Evolutionary conservation across 345 rosid species (phyloP).

Genomic region (Acer saccharum): DNA sequence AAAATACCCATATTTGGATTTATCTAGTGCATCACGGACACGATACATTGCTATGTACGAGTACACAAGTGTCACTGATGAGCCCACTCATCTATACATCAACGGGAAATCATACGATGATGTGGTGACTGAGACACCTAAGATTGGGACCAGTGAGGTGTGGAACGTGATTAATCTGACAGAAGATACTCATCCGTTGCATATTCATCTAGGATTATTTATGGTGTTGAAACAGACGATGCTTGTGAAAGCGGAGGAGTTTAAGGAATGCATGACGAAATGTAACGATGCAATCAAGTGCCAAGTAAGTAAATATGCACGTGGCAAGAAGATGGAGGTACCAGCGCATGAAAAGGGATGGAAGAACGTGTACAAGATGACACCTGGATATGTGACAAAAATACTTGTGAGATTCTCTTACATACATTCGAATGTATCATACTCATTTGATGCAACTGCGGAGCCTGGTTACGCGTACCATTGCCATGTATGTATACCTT

Average conservation of each 20-base stretch:
- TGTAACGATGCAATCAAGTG: constrained; percentile 67
- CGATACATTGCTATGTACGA: constrained; percentile 83
- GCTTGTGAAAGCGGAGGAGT: constrained; percentile 41
- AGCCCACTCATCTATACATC: constrained; percentile 79
- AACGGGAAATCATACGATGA: constrained; percentile 20
- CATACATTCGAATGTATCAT: constrained; percentile 65
- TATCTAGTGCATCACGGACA: constrained; percentile 43
- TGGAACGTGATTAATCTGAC: constrained; percentile 92
- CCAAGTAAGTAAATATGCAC: constrained; percentile 49
- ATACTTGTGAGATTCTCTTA: too few species aligned
- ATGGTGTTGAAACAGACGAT: constrained; percentile 63
- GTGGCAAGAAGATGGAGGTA: constrained; percentile 54
- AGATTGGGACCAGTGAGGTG: constrained; percentile 67
- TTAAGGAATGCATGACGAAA: constrained; percentile 68
- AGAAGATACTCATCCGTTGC: constrained; percentile 85
- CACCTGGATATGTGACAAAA: too few species aligned
- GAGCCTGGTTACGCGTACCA: constrained; percentile 96
- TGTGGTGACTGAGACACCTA: constrained; percentile 61
- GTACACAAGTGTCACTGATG: constrained; percentile 53
- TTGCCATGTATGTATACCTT: constrained; percentile 72
- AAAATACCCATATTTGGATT: constrained; percentile 46
- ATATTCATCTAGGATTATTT: constrained; percentile 80
- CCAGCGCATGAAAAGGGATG: constrained; percentile 62
- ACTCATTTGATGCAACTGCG: constrained; percentile 70
- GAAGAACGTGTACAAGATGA: too few species aligned